Base-by-base conservation (phyloP, 2,329 filamentous ascomycete genomes). In the Cercospora sojina region DNA sequence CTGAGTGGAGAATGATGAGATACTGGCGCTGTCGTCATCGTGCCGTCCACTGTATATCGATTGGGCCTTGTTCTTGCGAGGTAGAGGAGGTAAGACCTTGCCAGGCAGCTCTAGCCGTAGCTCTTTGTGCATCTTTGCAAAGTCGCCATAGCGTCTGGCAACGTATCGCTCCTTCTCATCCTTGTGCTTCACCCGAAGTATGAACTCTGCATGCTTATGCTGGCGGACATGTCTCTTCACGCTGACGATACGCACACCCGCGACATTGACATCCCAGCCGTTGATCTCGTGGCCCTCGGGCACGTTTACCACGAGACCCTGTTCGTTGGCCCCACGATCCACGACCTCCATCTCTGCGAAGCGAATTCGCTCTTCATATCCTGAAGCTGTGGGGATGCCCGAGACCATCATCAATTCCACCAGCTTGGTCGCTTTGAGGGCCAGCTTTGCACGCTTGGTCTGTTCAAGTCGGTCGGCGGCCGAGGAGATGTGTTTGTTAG, bases 381-480 rank as follows among this genome's bases (percentile, higher is more conserved):
- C 95, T 4, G 93, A 97, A 3, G 95, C 93, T 0, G 95, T 99
- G 35, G 91, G 92, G 65, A 99, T 90, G 41, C 95, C 95, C 7
- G 94, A 98, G 8, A 99, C 95, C 93, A 99, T 97, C 95, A 99
- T 99, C 68, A 99, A 84, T 83, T 99, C 95, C 10, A 99, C 92
- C 65, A 99, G 83, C 82, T 99, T 99, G 78, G 95, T 90, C 57
- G 91, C 92, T 85, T 99, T 99, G 73, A 90, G 84, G 3, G 95
- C 94, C 70, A 99, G 82, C 79, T 99, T 99, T 71, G 89, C 86
- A 66, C 95, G 87, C 83, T 99, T 99, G 9, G 95, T 98, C 80
- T 97, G 93, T 80, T 99, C 95, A 31, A 98, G 82, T 3, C 95
- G 88, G 77, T 99, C 95, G 80, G 98, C 95, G 5, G 94, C 97